phyloP scores from a whole-genome alignment of 176 grass and related monocot genomes.

The Cocos nucifera region DNA sequence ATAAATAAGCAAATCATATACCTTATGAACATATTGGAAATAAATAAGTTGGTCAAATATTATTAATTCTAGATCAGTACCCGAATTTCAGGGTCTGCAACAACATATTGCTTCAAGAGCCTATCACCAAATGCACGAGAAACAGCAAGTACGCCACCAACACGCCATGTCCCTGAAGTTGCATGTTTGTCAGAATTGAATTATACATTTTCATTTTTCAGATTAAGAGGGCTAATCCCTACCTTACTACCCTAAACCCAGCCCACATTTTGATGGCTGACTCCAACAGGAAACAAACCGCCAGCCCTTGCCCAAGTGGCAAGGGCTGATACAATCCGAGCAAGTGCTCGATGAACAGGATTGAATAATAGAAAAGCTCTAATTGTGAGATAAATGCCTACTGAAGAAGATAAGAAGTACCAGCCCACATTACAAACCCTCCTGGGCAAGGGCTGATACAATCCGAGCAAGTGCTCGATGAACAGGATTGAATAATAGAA shows the following conservation, averaged over 20 bases:
- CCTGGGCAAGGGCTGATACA: not conserved
- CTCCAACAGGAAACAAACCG: not conserved
- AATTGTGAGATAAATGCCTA: too few relatives aligned
- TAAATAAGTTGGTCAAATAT: too few relatives aligned
- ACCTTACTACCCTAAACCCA: too few relatives aligned
- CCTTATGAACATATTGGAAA: too few relatives aligned
- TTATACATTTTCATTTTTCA: too few relatives aligned
- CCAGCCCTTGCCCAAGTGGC: not conserved
- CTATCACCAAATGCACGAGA: conserved; percentile 22
- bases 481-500: too few relatives aligned
- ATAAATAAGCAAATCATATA: too few relatives aligned
- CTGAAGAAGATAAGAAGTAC: not conserved
- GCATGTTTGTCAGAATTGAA: not conserved
- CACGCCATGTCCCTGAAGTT: conserved; percentile 13
- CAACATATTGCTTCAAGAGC: conserved; percentile 18
- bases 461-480: not conserved
- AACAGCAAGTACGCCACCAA: conserved; percentile 17
- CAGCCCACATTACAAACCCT: conserved; percentile 18
- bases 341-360: too few relatives aligned
- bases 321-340: not conserved
- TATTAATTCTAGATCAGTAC: not conserved
- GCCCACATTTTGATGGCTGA: not conserved
- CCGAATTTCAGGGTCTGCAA: conserved; percentile 13
- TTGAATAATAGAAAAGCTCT: too few relatives aligned
- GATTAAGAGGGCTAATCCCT: too few relatives aligned